Percentiles rank a stretch among this genome's conserved stretches.
Conservation (phyloP, 805 yeast genomes). For the Nadsonia fulvescens region DNA sequence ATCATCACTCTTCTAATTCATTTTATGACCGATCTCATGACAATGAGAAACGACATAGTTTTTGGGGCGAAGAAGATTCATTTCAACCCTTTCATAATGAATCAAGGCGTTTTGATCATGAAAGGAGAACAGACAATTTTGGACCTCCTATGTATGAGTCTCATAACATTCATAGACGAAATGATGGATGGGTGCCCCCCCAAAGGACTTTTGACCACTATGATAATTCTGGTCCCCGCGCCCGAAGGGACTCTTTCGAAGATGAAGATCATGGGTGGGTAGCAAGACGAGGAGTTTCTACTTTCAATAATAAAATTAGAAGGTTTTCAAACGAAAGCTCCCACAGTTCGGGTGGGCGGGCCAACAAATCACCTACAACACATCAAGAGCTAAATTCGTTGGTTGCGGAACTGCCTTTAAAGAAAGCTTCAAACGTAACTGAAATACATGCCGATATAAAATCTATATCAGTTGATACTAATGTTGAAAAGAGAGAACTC, state of each 20-base stretch:
- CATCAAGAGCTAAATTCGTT: neutral
- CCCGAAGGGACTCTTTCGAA: too few relatives aligned
- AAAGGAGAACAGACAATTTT: neutral
- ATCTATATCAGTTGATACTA: neutral
- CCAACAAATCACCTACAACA: neutral
- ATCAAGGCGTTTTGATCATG: conserved; percentile 4
- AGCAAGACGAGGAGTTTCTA: too few relatives aligned
- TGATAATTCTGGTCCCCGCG: too few relatives aligned
- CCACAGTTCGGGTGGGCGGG: too few relatives aligned
- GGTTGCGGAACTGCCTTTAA: conserved; percentile 2
- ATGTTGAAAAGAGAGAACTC: neutral
- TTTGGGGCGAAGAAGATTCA: neutral
- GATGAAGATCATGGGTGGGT: too few relatives aligned
- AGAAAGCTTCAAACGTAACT: conserved; percentile 1
- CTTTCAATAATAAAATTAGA: too few relatives aligned
- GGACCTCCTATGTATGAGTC: too few relatives aligned
- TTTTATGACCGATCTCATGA: conserved; percentile 5
- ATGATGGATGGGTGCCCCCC: too few relatives aligned
- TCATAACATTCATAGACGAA: too few relatives aligned
- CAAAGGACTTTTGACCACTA: too few relatives aligned
- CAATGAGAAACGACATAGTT: conserved; percentile 3
- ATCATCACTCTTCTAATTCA: too few relatives aligned
- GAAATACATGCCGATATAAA: neutral
- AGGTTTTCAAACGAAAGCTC: too few relatives aligned
- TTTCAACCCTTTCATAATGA: neutral